These are phyloP conservation scores for Astragalus membranaceus DNA, from an alignment of 306 rosid genomes.

Conservation along the genomic window DNA sequence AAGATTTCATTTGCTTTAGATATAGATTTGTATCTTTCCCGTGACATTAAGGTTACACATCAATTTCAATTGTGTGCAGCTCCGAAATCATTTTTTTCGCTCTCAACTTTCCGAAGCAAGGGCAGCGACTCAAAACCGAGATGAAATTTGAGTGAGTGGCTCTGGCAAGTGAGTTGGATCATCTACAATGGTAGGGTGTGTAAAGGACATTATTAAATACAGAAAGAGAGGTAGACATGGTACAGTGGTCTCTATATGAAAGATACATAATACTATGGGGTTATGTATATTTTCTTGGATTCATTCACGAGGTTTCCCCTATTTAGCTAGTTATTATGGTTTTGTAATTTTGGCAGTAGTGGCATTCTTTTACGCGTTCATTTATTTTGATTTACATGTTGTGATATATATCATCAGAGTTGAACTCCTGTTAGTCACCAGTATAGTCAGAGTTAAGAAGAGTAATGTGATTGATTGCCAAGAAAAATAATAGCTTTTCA, in stretches of 20 bases:
- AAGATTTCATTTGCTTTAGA: background rate
- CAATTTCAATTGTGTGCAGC: slow-evolving; percentile 51
- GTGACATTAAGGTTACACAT: background rate
- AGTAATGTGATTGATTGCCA: slow-evolving; percentile 52
- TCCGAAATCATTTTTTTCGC: slow-evolving; percentile 91
- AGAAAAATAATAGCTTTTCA: slow-evolving; percentile 31
- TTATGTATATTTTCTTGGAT: slow-evolving; percentile 60
- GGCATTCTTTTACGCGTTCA: slow-evolving; percentile 42
- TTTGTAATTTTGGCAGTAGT: slow-evolving; percentile 76
- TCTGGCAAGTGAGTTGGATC: slow-evolving; percentile 32
- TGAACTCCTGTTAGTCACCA: slow-evolving; percentile 42
- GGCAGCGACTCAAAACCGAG: slow-evolving; percentile 86
- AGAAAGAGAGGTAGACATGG: slow-evolving; percentile 46
- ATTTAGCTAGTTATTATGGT: slow-evolving; percentile 46
- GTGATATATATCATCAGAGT: slow-evolving; percentile 55
- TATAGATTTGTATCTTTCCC: slow-evolving; percentile 13
- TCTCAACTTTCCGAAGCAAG: slow-evolving; percentile 91
- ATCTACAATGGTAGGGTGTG: slow-evolving; percentile 50
- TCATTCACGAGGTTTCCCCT: slow-evolving; percentile 45
- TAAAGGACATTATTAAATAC: slow-evolving; percentile 38
- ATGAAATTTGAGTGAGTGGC: slow-evolving; percentile 31
- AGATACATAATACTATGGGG: slow-evolving; percentile 41
- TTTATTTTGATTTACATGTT: slow-evolving; percentile 26
- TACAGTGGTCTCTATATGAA: slow-evolving; percentile 37
- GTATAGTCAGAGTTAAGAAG: slow-evolving; percentile 45